Conservation (phyloP, 2,329 filamentous ascomycete genomes). For the Epichloe amarillans region DNA sequence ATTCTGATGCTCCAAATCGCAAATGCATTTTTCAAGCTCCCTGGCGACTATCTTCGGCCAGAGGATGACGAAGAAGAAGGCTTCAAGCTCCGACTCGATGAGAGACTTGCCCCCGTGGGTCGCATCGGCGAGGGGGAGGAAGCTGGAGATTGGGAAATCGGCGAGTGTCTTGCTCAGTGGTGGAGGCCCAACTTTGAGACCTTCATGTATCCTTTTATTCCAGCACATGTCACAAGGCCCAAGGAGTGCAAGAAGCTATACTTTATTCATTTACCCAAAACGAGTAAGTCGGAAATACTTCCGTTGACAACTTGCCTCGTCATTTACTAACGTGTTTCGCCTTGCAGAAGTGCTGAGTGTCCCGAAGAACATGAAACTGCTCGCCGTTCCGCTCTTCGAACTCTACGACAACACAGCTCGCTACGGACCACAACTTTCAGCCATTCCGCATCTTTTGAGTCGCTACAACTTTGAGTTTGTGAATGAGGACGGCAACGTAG, state of each 20-base stretch:
- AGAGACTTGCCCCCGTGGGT: conserved; percentile 84
- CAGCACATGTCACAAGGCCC: conserved; percentile 85
- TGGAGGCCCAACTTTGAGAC: conserved; percentile 99
- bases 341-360: conserved; percentile 77
- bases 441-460: conserved; percentile 87
- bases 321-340: conserved; percentile 3
- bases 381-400: conserved; percentile 93
- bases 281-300: conserved; percentile 46
- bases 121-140: conserved; percentile 72
- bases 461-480: conserved; percentile 97
- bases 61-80: conserved; percentile 85
- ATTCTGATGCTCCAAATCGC: conserved; percentile 99
- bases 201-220: conserved; percentile 98
- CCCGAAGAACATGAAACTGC: conserved; percentile 98
- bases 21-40: conserved; percentile 98
- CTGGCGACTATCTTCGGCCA: conserved; percentile 82
- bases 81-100: conserved; percentile 89
- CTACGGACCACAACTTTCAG: conserved; percentile 91
- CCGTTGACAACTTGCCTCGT: neutral
- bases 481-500: conserved; percentile 80
- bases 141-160: conserved; percentile 78
- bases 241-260: conserved; percentile 99
- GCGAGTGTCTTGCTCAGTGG: conserved; percentile 93
- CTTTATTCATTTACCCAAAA: conserved; percentile 85
- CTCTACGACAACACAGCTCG: conserved; percentile 93